These are phyloP conservation scores for Paramecium pentaurelia DNA, from an alignment of 73 alveolate genomes.

Conservation along the genomic window DNA sequence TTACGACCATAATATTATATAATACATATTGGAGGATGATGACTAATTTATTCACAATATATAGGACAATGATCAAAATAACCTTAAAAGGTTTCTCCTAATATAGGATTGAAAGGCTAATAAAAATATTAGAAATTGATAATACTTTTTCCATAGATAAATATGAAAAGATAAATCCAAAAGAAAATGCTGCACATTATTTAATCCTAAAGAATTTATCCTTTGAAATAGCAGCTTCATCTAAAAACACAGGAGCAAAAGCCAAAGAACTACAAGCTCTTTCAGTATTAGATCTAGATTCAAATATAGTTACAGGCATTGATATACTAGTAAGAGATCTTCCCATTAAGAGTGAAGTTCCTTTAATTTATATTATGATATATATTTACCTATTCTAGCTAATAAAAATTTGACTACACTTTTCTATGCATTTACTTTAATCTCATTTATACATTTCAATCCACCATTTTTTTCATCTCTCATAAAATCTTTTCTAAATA, in stretches of 20 bases:
- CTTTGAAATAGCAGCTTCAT: conserved; percentile 68
- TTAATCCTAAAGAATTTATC: conserved; percentile 70
- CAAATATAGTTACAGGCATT: conserved; percentile 79
- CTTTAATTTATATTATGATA: background rate
- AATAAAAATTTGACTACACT: conserved; percentile 68
- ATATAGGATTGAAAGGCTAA: conserved; percentile 87
- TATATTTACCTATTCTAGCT: conserved; percentile 64
- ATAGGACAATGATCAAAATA: conserved; percentile 66
- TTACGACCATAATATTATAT: conserved; percentile 19
- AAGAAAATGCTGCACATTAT: conserved; percentile 61
- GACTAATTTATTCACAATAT: conserved; percentile 67
- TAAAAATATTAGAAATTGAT: background rate
- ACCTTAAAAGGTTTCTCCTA: conserved; percentile 89
- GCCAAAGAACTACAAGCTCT: conserved; percentile 62
- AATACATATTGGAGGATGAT: conserved; percentile 68
- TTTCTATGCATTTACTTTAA: conserved; percentile 55
- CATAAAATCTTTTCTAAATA: background rate
- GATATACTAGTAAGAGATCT: conserved; percentile 75
- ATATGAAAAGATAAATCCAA: conserved; percentile 52
- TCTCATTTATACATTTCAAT: conserved; percentile 40
- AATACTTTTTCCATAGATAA: conserved; percentile 66
- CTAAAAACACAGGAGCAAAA: conserved; percentile 72
- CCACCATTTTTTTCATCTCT: conserved; percentile 59
- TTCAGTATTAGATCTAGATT: conserved; percentile 73
- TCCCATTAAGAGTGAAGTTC: conserved; percentile 69